A percentile compares a stretch with the other conserved stretches of the same genome.
These are phyloP conservation scores for Tricholoma matsutake DNA, from an alignment of 768 basidiomycete species.

Conservation along the genomic window DNA sequence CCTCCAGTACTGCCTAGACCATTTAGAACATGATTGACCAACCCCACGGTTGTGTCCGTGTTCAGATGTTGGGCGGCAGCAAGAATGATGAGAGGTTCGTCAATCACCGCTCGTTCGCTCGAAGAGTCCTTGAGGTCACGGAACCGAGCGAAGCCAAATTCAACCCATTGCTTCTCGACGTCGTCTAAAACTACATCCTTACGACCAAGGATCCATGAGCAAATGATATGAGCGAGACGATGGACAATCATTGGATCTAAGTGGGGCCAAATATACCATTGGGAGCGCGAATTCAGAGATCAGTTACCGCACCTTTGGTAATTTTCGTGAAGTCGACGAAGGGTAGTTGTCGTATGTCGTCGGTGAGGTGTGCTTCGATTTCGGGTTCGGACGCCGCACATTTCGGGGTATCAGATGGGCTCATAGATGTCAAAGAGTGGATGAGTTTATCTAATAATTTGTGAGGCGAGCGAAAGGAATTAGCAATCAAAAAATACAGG, in stretches of 20 bases:
- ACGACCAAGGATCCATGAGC: neutral
- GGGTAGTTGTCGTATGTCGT: neutral
- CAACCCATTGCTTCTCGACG: neutral
- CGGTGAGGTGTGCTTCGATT: neutral
- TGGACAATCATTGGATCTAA: neutral
- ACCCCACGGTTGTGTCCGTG: neutral
- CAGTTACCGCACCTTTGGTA: neutral
- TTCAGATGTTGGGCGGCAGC: neutral
- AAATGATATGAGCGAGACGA: neutral
- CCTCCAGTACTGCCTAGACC: neutral
- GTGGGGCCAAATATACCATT: neutral
- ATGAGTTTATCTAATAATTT: neutral
- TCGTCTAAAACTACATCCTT: neutral
- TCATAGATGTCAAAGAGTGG: neutral
- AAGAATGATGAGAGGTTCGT: neutral
- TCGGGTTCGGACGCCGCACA: neutral
- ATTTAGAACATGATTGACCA: neutral
- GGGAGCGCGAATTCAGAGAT: neutral
- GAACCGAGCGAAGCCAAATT: neutral
- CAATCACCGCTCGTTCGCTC: neutral
- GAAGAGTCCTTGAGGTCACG: neutral
- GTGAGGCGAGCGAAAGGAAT: neutral
- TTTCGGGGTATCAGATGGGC: neutral
- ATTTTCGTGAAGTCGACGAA: neutral
- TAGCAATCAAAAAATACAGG: neutral